Evolutionary conservation across 2,329 filamentous ascomycete species (phyloP), one percentile per base, ranked within the genome.

Genomic region (Xylariaceae sp.): DNA sequence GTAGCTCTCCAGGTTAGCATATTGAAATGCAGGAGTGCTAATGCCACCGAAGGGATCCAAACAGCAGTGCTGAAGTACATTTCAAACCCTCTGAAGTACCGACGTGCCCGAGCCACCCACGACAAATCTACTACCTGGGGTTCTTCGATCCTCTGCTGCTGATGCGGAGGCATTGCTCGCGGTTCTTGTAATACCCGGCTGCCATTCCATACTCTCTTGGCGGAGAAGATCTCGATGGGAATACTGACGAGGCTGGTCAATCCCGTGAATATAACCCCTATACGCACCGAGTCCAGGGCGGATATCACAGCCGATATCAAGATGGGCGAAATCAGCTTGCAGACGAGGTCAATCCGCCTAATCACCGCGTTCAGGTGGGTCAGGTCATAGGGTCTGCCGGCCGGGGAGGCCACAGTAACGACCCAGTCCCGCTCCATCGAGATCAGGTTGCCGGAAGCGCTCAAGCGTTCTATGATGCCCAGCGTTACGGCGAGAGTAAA

Each of bases 261-360:
- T 1, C 79, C 72, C 4, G 80, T 79, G 18, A 74, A 73, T 52
- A 79, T 60, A 2, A 84, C 76, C 2, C 80, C 81, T 14, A 74
- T 54, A 2, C 63, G 70, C 0, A 77, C 74, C 1, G 77, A 80
- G 6, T 71, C 70, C 14, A 79, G 71, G 23, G 75, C 73, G 7
- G 75, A 74, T 21, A 76, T 72, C 12, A 83, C 61, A 6, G 78
- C 50, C 0, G 81, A 80, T 20, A 83, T 79, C 7, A 79, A 67
- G 6, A 84, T 73, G 0, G 82, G 82, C 0, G 79, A 78, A 26
- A 81, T 55, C 14, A 85, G 76, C 65, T 85, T 85, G 72, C 82
- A 85, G 43, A 79, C 73, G 2, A 85, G 73, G 60, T 85, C 82
- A 57, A 85, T 84, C 7, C 81, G 74, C 52, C 82, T 73, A 81